A percentile compares a stretch with the other conserved stretches of the same genome.
These are phyloP conservation scores for Amanita inopinata DNA, from an alignment of 768 basidiomycete species.

Conservation along the genomic window DNA sequence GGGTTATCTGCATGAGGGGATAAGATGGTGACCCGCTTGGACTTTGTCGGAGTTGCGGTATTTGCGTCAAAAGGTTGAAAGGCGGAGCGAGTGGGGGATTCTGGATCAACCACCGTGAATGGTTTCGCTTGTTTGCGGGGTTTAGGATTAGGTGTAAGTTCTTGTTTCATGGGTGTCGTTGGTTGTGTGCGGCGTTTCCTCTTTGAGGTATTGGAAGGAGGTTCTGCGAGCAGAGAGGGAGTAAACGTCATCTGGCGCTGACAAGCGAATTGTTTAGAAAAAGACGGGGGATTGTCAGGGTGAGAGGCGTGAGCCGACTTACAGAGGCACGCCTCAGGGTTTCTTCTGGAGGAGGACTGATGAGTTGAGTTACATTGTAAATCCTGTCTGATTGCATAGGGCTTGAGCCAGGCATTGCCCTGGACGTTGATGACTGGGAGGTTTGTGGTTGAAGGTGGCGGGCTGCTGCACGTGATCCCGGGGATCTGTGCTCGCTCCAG, in stretches of 20 bases:
- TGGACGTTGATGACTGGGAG: background rate
- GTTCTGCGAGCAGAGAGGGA: slow-evolving; percentile 16
- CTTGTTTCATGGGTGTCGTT: slow-evolving; percentile 14
- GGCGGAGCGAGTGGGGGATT: slow-evolving; percentile 19
- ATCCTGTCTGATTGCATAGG: slow-evolving; percentile 17
- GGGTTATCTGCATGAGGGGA: slow-evolving; percentile 41
- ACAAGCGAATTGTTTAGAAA: slow-evolving; percentile 8
- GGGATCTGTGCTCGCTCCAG: slow-evolving; percentile 1
- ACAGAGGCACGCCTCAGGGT: slow-evolving; percentile 23
- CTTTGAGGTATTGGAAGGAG: slow-evolving; percentile 8
- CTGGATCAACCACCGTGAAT: slow-evolving; percentile 10
- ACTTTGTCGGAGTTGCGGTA: slow-evolving; percentile 15
- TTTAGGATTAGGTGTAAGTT: slow-evolving; percentile 53
- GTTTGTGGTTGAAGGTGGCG: slow-evolving; percentile 5
- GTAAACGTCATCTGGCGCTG: slow-evolving; percentile 15
- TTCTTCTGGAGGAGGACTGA: slow-evolving; percentile 61
- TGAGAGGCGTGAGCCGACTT: slow-evolving; percentile 9
- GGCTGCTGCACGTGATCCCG: slow-evolving; percentile 15
- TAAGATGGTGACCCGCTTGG: slow-evolving; percentile 18
- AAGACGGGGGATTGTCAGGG: slow-evolving; percentile 9
- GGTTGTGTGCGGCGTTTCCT: slow-evolving; percentile 13
- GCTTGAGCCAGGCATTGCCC: background rate
- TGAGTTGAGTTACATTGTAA: slow-evolving; percentile 23
- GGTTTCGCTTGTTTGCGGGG: slow-evolving; percentile 39
- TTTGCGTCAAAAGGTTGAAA: background rate